These are phyloP conservation scores for Wallacemonas sp. DNA, from an alignment of 208 protist species.

Conservation along the genomic window DNA sequence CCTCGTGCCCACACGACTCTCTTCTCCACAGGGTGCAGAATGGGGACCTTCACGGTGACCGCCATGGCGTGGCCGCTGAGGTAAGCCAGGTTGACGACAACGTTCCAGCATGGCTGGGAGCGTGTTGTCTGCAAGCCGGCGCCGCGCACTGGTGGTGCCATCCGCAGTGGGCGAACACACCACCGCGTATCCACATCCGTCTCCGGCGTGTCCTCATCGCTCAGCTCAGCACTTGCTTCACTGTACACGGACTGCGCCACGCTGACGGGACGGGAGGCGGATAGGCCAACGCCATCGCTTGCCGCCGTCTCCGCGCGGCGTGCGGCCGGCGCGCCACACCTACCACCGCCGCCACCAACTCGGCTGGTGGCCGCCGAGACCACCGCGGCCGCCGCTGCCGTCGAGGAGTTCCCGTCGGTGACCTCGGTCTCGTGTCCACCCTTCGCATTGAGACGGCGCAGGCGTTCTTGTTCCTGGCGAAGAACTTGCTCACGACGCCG, in stretches of 20 bases:
- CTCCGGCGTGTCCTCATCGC: background rate
- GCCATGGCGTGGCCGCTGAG: conserved; percentile 35
- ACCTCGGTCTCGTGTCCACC: conserved; percentile 2
- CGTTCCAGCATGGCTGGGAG: conserved; percentile 42
- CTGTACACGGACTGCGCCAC: background rate
- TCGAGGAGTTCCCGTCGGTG: background rate
- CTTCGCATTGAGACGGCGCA: background rate
- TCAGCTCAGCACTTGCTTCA: background rate
- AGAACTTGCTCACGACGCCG: conserved; percentile 22
- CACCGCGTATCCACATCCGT: conserved; percentile 23
- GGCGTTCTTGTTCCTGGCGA: conserved; percentile 16
- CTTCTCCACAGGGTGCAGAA: conserved; percentile 13
- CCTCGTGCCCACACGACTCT: background rate
- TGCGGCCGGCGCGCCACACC: background rate
- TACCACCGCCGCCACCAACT: background rate
- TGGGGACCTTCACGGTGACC: conserved; percentile 35
- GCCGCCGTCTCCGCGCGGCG: background rate
- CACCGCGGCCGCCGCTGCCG: background rate
- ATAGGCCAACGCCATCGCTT: conserved; percentile 1
- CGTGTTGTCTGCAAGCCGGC: conserved; percentile 20
- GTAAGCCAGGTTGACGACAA: conserved; percentile 28
- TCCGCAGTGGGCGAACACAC: conserved; percentile 54
- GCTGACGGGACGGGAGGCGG: background rate
- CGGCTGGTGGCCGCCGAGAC: background rate
- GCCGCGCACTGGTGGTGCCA: conserved; percentile 21